Base-by-base conservation (phyloP, 306 rosid genomes). In the Malus orientalis region DNA sequence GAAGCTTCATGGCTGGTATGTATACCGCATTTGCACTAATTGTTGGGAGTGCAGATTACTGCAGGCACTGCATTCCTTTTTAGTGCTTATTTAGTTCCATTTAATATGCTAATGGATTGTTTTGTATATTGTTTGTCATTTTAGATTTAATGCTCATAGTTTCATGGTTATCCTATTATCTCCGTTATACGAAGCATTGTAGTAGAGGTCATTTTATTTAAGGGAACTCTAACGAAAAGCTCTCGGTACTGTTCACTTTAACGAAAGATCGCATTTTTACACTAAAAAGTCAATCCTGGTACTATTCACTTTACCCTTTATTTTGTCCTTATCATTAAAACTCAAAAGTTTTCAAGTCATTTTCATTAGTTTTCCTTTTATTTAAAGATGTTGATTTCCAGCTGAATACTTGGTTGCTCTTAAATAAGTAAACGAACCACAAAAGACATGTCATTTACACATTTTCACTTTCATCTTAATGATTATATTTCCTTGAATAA, bases 1-100 rank as follows among this genome's bases (percentile, higher is more conserved):
- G 91, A 91, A 82, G 80, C 89, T 33, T 88, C 91, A 58, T 87
- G 84, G 88, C 90, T 88, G 85, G 96, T 90, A 84, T 27, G 84
- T 36, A 14, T 74, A 63, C 74, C 72, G 66, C 11, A 36, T 55
- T 57, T 45, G 27, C 20, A 27, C 54, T 66, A 9, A 18, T 25
- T 27, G 49, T 33, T 58, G 61, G 30, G 57, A 57, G 12, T 22
- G 38, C 61, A 13, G 15, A 40, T 51, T 55, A 3, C 25, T 66
- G 10, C 55, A 51, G 63, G 20, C 44, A 47, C 44, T 7, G 13
- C 36, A 45, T 30, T 19, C 25, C 11, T 62, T 42, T 27, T 75
- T 53, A 32, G 15, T 51, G 53, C 32, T 29, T 53, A 29, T 54
- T 62, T 30, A 18, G 18, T 19, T n/a, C 32, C 36, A 40, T 51